Evolutionary conservation across 139 green algal species (phyloP).

Genomic region (Raphidocelis subcapitata): DNA sequence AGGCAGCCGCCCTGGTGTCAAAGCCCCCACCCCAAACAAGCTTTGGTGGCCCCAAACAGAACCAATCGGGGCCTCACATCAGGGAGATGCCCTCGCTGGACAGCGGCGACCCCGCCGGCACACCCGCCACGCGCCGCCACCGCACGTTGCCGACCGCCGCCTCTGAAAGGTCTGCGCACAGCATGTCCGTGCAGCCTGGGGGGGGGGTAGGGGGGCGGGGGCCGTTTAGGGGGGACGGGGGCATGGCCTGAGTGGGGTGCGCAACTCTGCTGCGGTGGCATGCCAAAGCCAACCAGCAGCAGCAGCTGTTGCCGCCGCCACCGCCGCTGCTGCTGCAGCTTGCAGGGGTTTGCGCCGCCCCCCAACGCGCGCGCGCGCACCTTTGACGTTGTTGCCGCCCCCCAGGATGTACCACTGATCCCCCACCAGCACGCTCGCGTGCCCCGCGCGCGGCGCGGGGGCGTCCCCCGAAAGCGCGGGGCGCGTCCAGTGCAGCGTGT

Average conservation of each 20-base stretch:
- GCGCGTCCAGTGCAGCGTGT: conserved; percentile 62
- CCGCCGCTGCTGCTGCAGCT: too few relatives aligned
- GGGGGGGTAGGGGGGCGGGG: not conserved
- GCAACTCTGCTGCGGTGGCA: too few relatives aligned
- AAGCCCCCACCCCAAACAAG: too few relatives aligned
- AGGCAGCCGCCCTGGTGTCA: not conserved
- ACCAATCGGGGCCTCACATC: too few relatives aligned
- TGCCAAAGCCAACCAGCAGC: too few relatives aligned
- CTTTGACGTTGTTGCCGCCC: conserved; percentile 87
- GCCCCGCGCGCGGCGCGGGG: conserved; percentile 75
- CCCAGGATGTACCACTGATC: conserved; percentile 82
- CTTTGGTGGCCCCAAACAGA: too few relatives aligned
- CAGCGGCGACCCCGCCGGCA: conserved; percentile 37
- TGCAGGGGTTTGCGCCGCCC: not conserved
- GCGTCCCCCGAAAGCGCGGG: conserved; percentile 33
- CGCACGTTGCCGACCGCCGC: conserved; percentile 26
- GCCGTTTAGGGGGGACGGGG: too few relatives aligned
- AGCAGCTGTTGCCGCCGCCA: too few relatives aligned
- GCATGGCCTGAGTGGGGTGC: not conserved
- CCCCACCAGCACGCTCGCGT: conserved; percentile 64
- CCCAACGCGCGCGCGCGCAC: not conserved
- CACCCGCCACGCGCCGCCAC: conserved; percentile 38
- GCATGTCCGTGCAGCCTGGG: conserved; percentile 82
- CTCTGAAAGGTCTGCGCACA: conserved; percentile 72
- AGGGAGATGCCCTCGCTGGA: conserved; percentile 67